Conservation (phyloP, 108 stramenopile genomes). For the Cyclotella choctawhatcheeana region DNA sequence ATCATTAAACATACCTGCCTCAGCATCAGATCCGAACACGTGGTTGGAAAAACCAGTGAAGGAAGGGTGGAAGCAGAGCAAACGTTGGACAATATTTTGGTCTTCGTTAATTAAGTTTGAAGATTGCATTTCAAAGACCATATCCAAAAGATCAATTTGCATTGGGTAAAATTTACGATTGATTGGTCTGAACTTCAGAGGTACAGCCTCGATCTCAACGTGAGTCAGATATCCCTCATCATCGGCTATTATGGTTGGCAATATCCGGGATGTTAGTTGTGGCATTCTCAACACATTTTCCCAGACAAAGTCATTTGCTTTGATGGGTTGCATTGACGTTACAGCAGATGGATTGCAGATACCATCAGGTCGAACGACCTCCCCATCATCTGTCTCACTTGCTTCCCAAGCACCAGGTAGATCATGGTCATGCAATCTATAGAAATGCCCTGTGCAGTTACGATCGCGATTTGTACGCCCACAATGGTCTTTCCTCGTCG, state of each 20-base stretch:
- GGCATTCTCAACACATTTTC: background rate
- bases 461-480: too few species aligned
- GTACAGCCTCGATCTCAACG: background rate
- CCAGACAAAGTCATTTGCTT: constrained; percentile 1
- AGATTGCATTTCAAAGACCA: constrained; percentile 2
- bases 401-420: constrained; percentile 3
- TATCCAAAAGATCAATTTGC: constrained; percentile 2
- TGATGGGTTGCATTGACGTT: background rate
- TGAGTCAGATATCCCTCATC: constrained; percentile 10
- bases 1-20: too few species aligned
- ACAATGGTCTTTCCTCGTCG: background rate
- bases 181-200: constrained; percentile 4
- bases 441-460: too few species aligned
- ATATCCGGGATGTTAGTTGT: background rate
- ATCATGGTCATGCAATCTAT: background rate
- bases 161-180: constrained; percentile 7
- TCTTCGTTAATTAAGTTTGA: constrained; percentile 2
- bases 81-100: constrained; percentile 3
- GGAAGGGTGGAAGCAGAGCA: constrained; percentile 3
- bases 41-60: constrained; percentile 10
- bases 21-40: background rate
- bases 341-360: background rate
- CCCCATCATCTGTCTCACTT: background rate
- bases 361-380: constrained; percentile 12
- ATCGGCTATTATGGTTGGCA: background rate